phyloP scores from a whole-genome alignment of 164 flowering plant species.

The Vitis vinifera region DNA sequence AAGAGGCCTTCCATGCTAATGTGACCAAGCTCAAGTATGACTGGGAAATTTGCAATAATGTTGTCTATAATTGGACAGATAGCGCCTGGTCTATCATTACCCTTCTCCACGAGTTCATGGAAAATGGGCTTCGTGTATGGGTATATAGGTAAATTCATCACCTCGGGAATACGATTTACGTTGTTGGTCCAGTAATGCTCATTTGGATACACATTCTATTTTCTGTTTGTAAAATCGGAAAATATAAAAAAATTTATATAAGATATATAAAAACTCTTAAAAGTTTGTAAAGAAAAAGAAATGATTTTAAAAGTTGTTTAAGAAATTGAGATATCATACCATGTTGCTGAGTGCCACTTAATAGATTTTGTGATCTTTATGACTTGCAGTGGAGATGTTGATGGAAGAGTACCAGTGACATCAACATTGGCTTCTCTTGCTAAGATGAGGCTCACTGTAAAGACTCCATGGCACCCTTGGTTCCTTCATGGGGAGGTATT shows the following conservation, averaged over 20 bases:
- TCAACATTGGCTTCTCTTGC: background rate
- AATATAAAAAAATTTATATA: too few species aligned
- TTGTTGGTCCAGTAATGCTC: too few species aligned
- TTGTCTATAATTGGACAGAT: constrained; percentile 28
- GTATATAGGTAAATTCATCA: constrained; percentile 38
- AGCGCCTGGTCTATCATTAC: constrained; percentile 38
- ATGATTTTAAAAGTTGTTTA: too few species aligned
- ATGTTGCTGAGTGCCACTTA: too few species aligned
- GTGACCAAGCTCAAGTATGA: constrained; percentile 31
- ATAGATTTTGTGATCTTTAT: too few species aligned
- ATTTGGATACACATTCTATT: too few species aligned
- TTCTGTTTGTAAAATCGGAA: too few species aligned
- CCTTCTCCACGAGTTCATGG: constrained; percentile 40
- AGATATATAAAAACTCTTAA: too few species aligned
- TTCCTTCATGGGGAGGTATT: background rate
- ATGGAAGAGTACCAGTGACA: constrained; percentile 1
- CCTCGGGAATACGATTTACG: background rate
- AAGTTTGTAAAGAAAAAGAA: too few species aligned
- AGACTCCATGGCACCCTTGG: constrained; percentile 5
- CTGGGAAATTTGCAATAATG: constrained; percentile 44
- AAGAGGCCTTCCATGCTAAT: constrained; percentile 61
- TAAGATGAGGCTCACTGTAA: background rate
- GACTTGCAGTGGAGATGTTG: too few species aligned
- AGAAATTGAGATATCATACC: too few species aligned
- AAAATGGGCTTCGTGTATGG: constrained; percentile 47